Base-by-base conservation (phyloP, 306 rosid genomes). In the Psophocarpus tetragonolobus region DNA sequence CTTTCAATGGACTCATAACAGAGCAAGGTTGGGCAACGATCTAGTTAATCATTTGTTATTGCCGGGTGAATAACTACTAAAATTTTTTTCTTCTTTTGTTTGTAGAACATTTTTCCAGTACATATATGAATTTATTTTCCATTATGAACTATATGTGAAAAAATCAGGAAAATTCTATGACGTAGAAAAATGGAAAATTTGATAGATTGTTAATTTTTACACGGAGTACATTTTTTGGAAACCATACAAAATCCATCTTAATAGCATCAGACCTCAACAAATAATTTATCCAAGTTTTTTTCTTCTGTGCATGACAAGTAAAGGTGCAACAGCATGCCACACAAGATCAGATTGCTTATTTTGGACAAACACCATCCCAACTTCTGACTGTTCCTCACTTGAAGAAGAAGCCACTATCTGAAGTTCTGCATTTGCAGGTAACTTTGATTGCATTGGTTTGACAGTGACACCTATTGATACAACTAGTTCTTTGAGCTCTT, bases 311-410 rank as follows among this genome's bases (percentile, higher is more conserved):
- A 23, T 76, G 73, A 81, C 84, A 64, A 82, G 79, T 73, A 82
- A 79, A 95, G 99, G 94, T 85, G 64, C 97, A 95, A 84, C 97
- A 88, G 69, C 87, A 82, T 68, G 97, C 97, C 32, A 90, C 93
- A 44, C 97, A 95, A 87, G 99, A 95, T 87, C 99, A 95, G 90
- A 95, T 95, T 77, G 97, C 99, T 42, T 95, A 95, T 88, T 95
- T 92, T 82, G 99, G 99, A 68, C 97, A 95, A 84, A 95, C 97
- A 18, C 99, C 99, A 12, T 95, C 97, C 56, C 97, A 92, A 88
- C 99, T 95, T 82, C 84, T 95, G 57, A 91, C 91, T 5, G 75
- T 88, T 77, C 99, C 99, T 86, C 99, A 95, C 78, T 64, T 91
- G 80, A 88, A 86, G 82, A 92, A 80, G 88, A 87, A 79, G 87